Evolutionary conservation across 164 flowering plant species (phyloP), one percentile per base, ranked within the genome.

Genomic region (Litsea cubeba): DNA sequence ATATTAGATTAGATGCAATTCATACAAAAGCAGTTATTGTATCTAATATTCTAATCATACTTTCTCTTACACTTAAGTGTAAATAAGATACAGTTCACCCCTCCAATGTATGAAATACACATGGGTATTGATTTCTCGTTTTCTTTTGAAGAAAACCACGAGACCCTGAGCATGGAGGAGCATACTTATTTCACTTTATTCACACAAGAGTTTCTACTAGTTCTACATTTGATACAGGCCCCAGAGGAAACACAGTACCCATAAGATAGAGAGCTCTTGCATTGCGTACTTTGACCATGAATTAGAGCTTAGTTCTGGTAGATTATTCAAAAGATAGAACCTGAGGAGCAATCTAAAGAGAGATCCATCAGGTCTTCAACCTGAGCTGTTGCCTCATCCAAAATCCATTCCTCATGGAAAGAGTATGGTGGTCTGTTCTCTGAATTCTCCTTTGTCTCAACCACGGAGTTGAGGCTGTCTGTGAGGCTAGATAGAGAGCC

Each of bases 331-430:
- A 88, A 86, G 49, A 89, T 85, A 18, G 89, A 72, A 75, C 65
- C 63, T 28, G 76, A 74, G 65, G 64, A 67, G 51, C 65, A 66
- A 54, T 74, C 71, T n/a, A 35, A 25, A 54, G 97, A 77, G 7
- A 91, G 76, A 35, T 82, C 88, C 92, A 90, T 84, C 54, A 85
- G 80, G 58, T 87, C 90, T 40, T 73, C 78, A 62, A 12, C 76
- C 68, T 76, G 75, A 35, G 32, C 73, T 22, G 50, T 78, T 50
- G 81, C 68, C 51, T 81, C 83, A 51, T 81, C 81, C 60, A 78
- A 64, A 17, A 81, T 65, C 84, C 84, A 81, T 26, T 81, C 79
- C 66, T 76, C 79, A 18, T 76, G 22, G 20, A 74, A 35, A 17
- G 72, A 76, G 18, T 71, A 72, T 18, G 77, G 79, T 46, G 79